These are phyloP conservation scores for Solanum chacoense DNA, from an alignment of 305 asterid genomes.

Conservation along the genomic window DNA sequence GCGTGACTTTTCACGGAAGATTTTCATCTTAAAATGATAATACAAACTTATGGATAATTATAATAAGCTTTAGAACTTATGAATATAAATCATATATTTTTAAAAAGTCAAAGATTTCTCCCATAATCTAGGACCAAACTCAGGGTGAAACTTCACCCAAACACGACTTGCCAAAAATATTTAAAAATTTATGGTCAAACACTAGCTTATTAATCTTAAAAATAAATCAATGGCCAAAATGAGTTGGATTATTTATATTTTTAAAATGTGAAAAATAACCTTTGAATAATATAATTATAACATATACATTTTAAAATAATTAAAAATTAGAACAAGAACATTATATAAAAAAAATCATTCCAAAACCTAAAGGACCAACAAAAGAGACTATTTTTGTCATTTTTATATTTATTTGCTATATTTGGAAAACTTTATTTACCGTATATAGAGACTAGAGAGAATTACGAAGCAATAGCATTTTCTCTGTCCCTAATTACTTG, in stretches of 20 bases:
- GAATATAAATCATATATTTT: too few species aligned
- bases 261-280: not conserved
- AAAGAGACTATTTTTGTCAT: not conserved
- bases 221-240: not conserved
- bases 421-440: not conserved
- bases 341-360: not conserved
- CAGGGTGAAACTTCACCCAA: not conserved
- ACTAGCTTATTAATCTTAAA: too few species aligned
- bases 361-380: not conserved
- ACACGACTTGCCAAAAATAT: too few species aligned
- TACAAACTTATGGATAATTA: not conserved
- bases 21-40: too few species aligned
- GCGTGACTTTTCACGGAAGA: accelerated
- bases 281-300: too few species aligned
- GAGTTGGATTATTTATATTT: not conserved
- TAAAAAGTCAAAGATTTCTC: too few species aligned
- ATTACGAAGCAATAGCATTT: not conserved
- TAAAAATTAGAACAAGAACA: not conserved
- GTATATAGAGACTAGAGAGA: not conserved
- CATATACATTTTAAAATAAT: too few species aligned
- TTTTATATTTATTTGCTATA: not conserved
- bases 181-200: accelerated
- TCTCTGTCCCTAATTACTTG: accelerated
- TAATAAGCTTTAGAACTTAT: too few species aligned
- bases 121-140: accelerated